Percentiles rank a stretch among this genome's conserved stretches.
Evolutionary conservation across 2,329 filamentous ascomycete genomes (phyloP).

Genomic region (Phaeoacremonium minimum): DNA sequence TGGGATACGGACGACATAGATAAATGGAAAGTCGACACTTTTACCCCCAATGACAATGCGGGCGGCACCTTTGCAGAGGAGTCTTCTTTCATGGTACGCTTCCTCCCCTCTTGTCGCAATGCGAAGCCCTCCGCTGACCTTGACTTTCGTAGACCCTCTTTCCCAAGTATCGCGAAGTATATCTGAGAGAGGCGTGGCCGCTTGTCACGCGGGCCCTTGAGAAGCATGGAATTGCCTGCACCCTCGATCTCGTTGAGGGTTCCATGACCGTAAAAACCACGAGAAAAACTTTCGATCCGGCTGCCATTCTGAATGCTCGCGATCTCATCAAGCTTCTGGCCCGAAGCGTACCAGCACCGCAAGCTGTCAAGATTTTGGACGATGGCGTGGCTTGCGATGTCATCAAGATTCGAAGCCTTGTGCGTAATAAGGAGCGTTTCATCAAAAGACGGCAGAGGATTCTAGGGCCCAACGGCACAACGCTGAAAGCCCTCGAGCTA

Average conservation of each 20-base stretch:
- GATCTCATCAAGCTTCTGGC: conserved; percentile 92
- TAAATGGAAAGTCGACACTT: conserved; percentile 90
- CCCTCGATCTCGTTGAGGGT: conserved; percentile 89
- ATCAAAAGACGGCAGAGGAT: conserved; percentile 93
- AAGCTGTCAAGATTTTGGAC: conserved; percentile 91
- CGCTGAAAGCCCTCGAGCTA: conserved; percentile 88
- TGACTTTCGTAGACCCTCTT: too few relatives aligned
- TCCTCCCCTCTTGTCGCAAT: too few relatives aligned
- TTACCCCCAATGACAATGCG: conserved; percentile 79
- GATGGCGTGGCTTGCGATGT: conserved; percentile 91
- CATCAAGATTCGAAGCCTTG: conserved; percentile 88
- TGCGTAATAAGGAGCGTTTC: conserved; percentile 91
- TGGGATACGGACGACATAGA: conserved; percentile 98
- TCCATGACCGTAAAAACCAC: conserved; percentile 97
- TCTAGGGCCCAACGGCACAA: conserved; percentile 84
- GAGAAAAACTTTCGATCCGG: conserved; percentile 73
- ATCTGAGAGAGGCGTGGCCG: conserved; percentile 90
- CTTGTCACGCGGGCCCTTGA: conserved; percentile 83
- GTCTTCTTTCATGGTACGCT: conserved; percentile 78
- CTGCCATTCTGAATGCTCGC: conserved; percentile 86
- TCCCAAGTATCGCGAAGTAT: conserved; percentile 94
- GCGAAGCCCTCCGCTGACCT: too few relatives aligned
- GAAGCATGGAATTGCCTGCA: conserved; percentile 84
- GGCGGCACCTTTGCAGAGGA: conserved; percentile 88
- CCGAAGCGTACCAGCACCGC: conserved; percentile 85